These are phyloP conservation scores for Metschnikowia baotianmanensis DNA, from an alignment of 805 yeast genomes.

Conservation along the genomic window DNA sequence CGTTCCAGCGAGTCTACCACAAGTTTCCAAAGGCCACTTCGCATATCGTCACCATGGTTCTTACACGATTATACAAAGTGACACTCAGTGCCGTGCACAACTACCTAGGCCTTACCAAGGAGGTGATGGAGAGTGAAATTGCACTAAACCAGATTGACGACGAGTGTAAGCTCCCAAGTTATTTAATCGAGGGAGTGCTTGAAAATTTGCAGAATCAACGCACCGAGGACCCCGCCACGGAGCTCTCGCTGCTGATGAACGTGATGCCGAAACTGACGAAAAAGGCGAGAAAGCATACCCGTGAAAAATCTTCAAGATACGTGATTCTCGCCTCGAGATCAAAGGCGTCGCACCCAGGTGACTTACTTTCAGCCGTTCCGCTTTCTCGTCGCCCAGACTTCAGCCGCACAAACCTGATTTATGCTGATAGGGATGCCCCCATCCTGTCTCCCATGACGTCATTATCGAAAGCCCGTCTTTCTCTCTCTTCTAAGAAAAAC, in stretches of 20 bases:
- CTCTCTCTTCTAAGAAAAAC: conserved; percentile 4
- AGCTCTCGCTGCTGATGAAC: conserved; percentile 10
- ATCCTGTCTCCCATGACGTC: background rate
- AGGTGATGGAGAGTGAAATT: conserved; percentile 74
- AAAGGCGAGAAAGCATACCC: conserved; percentile 10
- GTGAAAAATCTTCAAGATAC: conserved; percentile 31
- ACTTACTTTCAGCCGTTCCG: conserved; percentile 78
- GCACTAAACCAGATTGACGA: conserved; percentile 47
- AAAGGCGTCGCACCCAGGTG: conserved; percentile 74
- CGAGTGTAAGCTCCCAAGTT: conserved; percentile 50
- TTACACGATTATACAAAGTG: conserved; percentile 82
- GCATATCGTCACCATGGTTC: conserved; percentile 89
- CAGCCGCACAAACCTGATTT: conserved; percentile 18
- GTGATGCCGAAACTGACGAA: conserved; percentile 18
- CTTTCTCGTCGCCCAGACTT: conserved; percentile 45
- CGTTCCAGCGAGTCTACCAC: conserved; percentile 67
- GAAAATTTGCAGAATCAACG: conserved; percentile 31
- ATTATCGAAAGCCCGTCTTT: too few relatives aligned
- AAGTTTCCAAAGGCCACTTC: conserved; percentile 88
- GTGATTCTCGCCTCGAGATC: conserved; percentile 50
- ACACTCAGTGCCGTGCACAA: conserved; percentile 88
- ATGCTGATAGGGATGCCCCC: conserved; percentile 2
- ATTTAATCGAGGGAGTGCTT: conserved; percentile 57
- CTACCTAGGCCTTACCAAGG: conserved; percentile 81
- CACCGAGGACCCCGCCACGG: conserved; percentile 7